These are phyloP conservation scores for Blastomyces emzantsi DNA, from an alignment of 2,329 filamentous ascomycete genomes.

Conservation along the genomic window DNA sequence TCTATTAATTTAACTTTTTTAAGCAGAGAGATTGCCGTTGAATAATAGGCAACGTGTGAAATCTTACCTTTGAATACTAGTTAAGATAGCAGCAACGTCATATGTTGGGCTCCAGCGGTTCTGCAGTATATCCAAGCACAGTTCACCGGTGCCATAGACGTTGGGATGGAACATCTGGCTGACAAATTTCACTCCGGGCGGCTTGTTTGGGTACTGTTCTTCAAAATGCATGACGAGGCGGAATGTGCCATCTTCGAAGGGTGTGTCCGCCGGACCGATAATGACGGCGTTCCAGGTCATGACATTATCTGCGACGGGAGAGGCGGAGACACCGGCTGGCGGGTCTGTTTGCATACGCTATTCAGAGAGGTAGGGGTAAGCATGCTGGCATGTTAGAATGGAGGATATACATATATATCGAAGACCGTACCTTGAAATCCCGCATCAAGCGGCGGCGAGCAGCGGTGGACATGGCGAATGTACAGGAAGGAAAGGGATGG, in stretches of 20 bases:
- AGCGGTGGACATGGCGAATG: constrained; percentile 68
- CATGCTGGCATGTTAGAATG: neutral
- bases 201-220: constrained; percentile 98
- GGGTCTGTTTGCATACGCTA: constrained; percentile 99
- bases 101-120: constrained; percentile 99
- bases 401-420: neutral
- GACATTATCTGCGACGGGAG: constrained; percentile 90
- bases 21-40: neutral
- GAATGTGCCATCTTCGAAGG: constrained; percentile 97
- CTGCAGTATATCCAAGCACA: constrained; percentile 93
- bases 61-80: constrained; percentile 85
- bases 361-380: neutral
- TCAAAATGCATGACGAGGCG: constrained; percentile 98
- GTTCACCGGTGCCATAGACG: constrained; percentile 91
- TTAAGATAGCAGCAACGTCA: constrained; percentile 92
- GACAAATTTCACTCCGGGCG: constrained; percentile 95
- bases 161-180: constrained; percentile 99
- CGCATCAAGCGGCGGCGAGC: constrained; percentile 95
- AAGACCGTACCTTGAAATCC: constrained; percentile 75
- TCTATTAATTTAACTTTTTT: neutral
- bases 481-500: constrained; percentile 10
- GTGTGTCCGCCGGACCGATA: constrained; percentile 91
- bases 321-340: constrained; percentile 91
- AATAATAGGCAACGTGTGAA: neutral
- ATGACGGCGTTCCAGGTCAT: constrained; percentile 99